Conservation (phyloP, 805 yeast species). For the Candida odintsovae region DNA sequence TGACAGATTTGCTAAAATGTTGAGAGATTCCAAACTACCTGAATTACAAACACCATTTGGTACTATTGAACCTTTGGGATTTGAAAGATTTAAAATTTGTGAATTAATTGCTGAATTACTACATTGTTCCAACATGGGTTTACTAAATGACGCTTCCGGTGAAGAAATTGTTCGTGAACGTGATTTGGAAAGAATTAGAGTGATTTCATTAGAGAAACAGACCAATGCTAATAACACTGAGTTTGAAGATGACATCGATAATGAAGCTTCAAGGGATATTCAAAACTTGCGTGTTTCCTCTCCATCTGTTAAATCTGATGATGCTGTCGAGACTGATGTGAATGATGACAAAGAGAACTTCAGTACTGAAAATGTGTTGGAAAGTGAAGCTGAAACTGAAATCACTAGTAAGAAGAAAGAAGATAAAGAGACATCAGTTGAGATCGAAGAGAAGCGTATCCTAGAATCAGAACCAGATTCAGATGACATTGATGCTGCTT, state of each 20-base stretch:
- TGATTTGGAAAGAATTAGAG: slow-evolving; percentile 57
- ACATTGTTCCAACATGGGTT: slow-evolving; percentile 96
- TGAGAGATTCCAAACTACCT: slow-evolving; percentile 34
- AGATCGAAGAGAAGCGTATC: slow-evolving; percentile 3
- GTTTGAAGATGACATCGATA: slow-evolving; percentile 28
- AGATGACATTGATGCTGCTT: slow-evolving; percentile 18
- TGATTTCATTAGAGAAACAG: slow-evolving; percentile 31
- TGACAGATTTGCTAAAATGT: slow-evolving; percentile 59
- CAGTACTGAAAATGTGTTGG: slow-evolving; percentile 13
- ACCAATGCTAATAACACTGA: slow-evolving; percentile 9
- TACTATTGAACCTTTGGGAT: slow-evolving; percentile 70
- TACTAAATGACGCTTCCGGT: slow-evolving; percentile 73
- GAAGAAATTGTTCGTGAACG: slow-evolving; percentile 63
- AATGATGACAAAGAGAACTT: slow-evolving; percentile 8
- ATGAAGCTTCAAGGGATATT: slow-evolving; percentile 27
- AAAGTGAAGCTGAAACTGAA: slow-evolving; percentile 2
- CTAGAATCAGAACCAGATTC: slow-evolving; percentile 24
- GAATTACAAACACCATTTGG: slow-evolving; percentile 60
- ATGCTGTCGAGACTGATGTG: slow-evolving; percentile 6
- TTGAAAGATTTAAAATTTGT: slow-evolving; percentile 83
- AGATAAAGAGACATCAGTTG: neutral
- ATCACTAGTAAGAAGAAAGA: slow-evolving; percentile 12
- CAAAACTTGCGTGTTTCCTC: slow-evolving; percentile 15
- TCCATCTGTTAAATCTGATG: slow-evolving; percentile 1
- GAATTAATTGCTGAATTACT: slow-evolving; percentile 90